Percentiles rank a stretch among this genome's conserved stretches.
These are phyloP conservation scores for Ceratocystis variospora DNA, from an alignment of 2,329 filamentous ascomycete species.

Conservation along the genomic window DNA sequence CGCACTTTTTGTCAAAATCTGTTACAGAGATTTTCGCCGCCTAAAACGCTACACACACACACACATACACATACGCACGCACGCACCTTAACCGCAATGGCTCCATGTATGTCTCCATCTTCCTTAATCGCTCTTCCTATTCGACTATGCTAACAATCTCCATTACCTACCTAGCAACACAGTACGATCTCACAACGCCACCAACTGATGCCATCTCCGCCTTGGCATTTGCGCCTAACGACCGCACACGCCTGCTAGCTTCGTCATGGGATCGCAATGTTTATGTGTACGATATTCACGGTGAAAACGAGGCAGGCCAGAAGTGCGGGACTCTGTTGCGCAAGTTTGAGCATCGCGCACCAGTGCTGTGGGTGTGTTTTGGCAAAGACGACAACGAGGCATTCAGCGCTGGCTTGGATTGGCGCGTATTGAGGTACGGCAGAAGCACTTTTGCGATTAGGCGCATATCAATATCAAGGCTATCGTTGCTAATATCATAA, in stretches of 20 bases:
- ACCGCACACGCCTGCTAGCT: constrained; percentile 66
- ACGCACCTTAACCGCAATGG: constrained; percentile 8
- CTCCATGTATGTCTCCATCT: constrained; percentile 16
- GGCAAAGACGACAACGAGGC: constrained; percentile 69
- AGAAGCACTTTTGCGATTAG: no score
- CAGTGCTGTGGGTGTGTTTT: constrained; percentile 85
- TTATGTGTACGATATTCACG: constrained; percentile 68
- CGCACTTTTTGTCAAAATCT: not conserved
- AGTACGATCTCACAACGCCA: constrained; percentile 71
- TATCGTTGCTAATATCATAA: not conserved
- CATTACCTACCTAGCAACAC: constrained; percentile 39
- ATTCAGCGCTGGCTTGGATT: constrained; percentile 77
- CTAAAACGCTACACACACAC: not conserved
- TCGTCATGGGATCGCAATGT: constrained; percentile 90
- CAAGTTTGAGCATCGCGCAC: constrained; percentile 67
- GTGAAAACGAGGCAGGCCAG: constrained; percentile 32
- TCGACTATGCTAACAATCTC: not conserved
- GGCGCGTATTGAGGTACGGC: constrained; percentile 60
- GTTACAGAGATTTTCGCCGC: not conserved
- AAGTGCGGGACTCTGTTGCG: constrained; percentile 49
- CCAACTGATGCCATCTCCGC: constrained; percentile 80
- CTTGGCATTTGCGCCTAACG: constrained; percentile 67
- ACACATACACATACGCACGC: no score
- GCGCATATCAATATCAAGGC: constrained; percentile 10
- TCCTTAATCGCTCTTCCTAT: not conserved